Evolutionary conservation across 2,329 filamentous ascomycete genomes (phyloP).

Genomic region (Colletotrichum somersetense): DNA sequence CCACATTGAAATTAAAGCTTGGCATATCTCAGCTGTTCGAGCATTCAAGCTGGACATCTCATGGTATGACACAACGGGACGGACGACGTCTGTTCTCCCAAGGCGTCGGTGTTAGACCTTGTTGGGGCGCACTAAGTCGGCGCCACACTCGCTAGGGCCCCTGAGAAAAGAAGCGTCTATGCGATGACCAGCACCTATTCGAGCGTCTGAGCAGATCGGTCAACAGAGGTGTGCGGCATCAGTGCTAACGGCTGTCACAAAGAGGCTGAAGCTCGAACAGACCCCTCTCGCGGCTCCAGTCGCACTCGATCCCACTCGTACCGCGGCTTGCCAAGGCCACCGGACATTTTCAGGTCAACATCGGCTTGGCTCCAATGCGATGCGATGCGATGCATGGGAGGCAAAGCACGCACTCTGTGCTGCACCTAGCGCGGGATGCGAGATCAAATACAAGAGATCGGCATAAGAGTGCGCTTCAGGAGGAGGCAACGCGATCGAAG

Average conservation of each 20-base stretch:
- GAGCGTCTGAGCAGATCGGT: constrained; percentile 26
- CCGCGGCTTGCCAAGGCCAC: constrained; percentile 29
- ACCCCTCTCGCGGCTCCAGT: constrained; percentile 21
- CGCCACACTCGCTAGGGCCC: constrained; percentile 5
- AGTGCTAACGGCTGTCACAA: constrained; percentile 16
- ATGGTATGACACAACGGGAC: constrained; percentile 13
- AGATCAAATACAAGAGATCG: constrained; percentile 10
- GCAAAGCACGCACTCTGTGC: constrained; percentile 21
- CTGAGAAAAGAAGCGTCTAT: constrained; percentile 34
- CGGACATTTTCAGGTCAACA: constrained; percentile 41
- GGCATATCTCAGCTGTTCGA: neutral
- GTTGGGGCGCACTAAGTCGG: constrained; percentile 24
- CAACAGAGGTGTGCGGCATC: constrained; percentile 6
- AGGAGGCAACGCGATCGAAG: constrained; percentile 29
- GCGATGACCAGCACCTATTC: constrained; percentile 18
- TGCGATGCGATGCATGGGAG: constrained; percentile 19
- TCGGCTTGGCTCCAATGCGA: constrained; percentile 12
- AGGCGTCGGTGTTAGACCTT: constrained; percentile 5
- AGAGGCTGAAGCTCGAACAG: constrained; percentile 24
- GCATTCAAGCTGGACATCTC: constrained; percentile 3
- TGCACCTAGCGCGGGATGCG: constrained; percentile 12
- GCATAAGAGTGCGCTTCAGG: constrained; percentile 30
- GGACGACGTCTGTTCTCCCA: constrained; percentile 25
- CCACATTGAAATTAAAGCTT: constrained; percentile 25
- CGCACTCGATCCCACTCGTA: constrained; percentile 23